A percentile compares a stretch with the other conserved stretches of the same genome.
Conservation (phyloP, 371 early-diverging fungal genomes). For the Synchytrium microbalum region DNA sequence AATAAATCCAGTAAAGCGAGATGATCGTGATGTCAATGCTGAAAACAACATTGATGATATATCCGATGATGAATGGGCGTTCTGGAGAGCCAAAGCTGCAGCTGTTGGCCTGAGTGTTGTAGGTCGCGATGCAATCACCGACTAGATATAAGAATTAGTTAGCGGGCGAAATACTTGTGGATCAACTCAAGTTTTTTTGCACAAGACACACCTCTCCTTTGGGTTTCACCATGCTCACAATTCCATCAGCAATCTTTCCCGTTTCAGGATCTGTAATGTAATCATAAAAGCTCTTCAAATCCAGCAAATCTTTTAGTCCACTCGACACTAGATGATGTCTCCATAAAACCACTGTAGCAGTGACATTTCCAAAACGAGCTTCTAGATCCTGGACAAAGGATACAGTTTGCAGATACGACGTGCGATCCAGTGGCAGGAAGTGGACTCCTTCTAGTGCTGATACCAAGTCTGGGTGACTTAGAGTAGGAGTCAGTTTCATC, state of each 20-base stretch:
- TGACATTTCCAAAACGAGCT: constrained; percentile 11
- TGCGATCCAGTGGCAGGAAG: constrained; percentile 11
- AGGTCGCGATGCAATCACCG: too few relatives aligned
- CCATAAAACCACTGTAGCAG: constrained; percentile 12
- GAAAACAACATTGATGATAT: background rate
- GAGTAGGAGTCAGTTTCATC: constrained; percentile 13
- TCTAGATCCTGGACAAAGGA: constrained; percentile 13
- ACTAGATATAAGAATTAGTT: too few relatives aligned
- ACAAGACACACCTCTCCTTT: constrained; percentile 31
- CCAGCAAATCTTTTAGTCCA: constrained; percentile 5
- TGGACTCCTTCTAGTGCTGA: constrained; percentile 9
- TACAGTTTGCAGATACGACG: constrained; percentile 7
- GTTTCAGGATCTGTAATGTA: constrained; percentile 32
- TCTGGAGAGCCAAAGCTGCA: background rate
- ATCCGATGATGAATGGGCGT: background rate
- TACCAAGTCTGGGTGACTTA: background rate
- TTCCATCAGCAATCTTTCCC: constrained; percentile 22
- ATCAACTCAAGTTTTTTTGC: too few relatives aligned
- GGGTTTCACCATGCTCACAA: constrained; percentile 25
- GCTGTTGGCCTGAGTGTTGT: background rate
- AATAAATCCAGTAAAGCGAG: constrained; percentile 7
- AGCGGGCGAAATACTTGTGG: too few relatives aligned
- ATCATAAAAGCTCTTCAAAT: constrained; percentile 15
- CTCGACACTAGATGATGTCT: constrained; percentile 18
- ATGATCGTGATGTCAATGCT: background rate